These are phyloP conservation scores for Suillus ampliporus DNA, from an alignment of 768 basidiomycete species.

Conservation along the genomic window DNA sequence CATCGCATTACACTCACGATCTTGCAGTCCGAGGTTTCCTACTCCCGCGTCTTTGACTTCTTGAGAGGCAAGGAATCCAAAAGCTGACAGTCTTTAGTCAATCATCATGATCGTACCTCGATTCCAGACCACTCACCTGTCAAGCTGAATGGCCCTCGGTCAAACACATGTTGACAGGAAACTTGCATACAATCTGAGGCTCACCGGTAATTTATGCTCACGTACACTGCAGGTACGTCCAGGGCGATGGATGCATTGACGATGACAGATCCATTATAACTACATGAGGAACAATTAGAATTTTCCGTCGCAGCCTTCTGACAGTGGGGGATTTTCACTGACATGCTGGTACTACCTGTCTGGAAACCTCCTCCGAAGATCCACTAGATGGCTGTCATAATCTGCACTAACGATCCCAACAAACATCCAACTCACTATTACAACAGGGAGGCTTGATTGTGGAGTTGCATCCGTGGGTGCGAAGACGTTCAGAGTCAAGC, in stretches of 20 bases:
- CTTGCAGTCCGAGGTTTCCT: conserved; percentile 55
- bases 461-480: conserved; percentile 48
- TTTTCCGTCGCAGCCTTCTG: not conserved
- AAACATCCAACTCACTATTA: conserved; percentile 48
- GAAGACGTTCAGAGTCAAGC: conserved; percentile 59
- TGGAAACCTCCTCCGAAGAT: conserved; percentile 44
- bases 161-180: not conserved
- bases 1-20: conserved; percentile 34
- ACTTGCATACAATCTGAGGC: not conserved
- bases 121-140: conserved; percentile 15
- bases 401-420: not conserved
- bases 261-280: conserved; percentile 26
- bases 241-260: conserved; percentile 38
- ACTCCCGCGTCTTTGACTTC: conserved; percentile 46
- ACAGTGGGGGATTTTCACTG: not conserved
- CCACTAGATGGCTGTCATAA: conserved; percentile 28
- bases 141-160: conserved; percentile 11
- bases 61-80: conserved; percentile 47
- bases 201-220: conserved; percentile 49
- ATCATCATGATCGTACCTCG: not conserved
- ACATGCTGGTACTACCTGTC: conserved; percentile 28
- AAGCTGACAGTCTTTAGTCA: conserved; percentile 22
- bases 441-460: conserved; percentile 54
- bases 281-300: not conserved
- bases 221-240: conserved; percentile 42